Percentiles rank a stretch among this genome's conserved stretches.
Conservation (phyloP, 805 yeast species). For the Aciculoconidium aculeatum region DNA sequence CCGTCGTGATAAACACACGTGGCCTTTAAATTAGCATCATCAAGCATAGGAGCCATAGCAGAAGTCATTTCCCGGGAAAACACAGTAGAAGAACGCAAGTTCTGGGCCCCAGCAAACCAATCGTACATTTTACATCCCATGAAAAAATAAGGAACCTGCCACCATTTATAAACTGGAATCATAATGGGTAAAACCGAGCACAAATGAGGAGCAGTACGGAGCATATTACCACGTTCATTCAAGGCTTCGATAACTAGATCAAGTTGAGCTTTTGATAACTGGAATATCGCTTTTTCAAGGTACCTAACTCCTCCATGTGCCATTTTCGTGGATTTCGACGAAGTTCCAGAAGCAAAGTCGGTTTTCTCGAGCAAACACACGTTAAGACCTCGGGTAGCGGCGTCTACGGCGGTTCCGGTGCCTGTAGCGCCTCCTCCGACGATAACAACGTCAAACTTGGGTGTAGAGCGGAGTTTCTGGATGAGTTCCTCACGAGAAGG, state of each 20-base stretch:
- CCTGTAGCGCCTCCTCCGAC: conserved; percentile 98
- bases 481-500: conserved; percentile 54
- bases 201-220: conserved; percentile 89
- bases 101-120: conserved; percentile 84
- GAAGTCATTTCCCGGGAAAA: conserved; percentile 60
- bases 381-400: conserved; percentile 82
- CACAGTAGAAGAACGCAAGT: conserved; percentile 71
- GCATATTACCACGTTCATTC: conserved; percentile 78
- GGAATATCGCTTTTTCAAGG: conserved; percentile 90
- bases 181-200: conserved; percentile 81
- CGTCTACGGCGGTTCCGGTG: conserved; percentile 88
- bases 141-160: conserved; percentile 94
- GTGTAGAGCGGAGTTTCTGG: conserved; percentile 33
- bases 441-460: conserved; percentile 71
- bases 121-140: conserved; percentile 90
- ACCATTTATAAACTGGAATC: conserved; percentile 93
- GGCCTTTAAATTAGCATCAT: conserved; percentile 72
- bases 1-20: conserved; percentile 95
- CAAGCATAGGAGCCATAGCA: conserved; percentile 82
- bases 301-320: conserved; percentile 98
- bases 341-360: conserved; percentile 90
- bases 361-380: conserved; percentile 81
- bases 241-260: conserved; percentile 86
- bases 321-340: conserved; percentile 91
- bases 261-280: conserved; percentile 83